Conservation (phyloP, 805 yeast genomes). For the Grigorovia humatica region DNA sequence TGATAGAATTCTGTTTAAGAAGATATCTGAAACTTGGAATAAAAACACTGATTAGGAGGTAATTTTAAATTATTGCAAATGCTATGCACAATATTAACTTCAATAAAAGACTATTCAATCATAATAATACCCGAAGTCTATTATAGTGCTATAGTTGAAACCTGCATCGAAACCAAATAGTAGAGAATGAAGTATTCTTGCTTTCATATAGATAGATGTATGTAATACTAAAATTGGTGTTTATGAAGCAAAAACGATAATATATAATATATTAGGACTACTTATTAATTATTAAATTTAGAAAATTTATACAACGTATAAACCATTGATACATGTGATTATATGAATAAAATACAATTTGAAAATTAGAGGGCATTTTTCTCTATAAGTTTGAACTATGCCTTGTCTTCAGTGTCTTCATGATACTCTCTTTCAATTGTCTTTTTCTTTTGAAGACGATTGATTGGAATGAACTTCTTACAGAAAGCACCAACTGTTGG, state of each 20-base stretch:
- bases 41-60: not conserved
- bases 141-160: too few relatives aligned
- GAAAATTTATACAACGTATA: not conserved
- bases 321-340: not conserved
- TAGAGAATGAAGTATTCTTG: too few relatives aligned
- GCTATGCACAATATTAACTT: too few relatives aligned
- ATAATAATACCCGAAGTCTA: too few relatives aligned
- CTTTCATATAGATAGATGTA: too few relatives aligned
- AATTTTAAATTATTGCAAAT: too few relatives aligned
- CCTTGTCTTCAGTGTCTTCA: not conserved
- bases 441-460: not conserved
- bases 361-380: not conserved
- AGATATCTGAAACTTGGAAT: constrained; percentile 8
- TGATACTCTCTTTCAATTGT: not conserved
- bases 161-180: too few relatives aligned
- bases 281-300: not conserved
- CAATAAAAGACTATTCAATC: too few relatives aligned
- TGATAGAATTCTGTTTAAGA: constrained; percentile 31
- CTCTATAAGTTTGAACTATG: not conserved
- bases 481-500: constrained; percentile 8
- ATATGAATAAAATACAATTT: not conserved
- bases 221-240: too few relatives aligned
- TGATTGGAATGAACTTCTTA: constrained; percentile 2
- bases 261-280: too few relatives aligned
- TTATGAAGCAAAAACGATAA: too few relatives aligned